Conservation (phyloP, 768 basidiomycete species). For the Hygrocybe coccinea region DNA sequence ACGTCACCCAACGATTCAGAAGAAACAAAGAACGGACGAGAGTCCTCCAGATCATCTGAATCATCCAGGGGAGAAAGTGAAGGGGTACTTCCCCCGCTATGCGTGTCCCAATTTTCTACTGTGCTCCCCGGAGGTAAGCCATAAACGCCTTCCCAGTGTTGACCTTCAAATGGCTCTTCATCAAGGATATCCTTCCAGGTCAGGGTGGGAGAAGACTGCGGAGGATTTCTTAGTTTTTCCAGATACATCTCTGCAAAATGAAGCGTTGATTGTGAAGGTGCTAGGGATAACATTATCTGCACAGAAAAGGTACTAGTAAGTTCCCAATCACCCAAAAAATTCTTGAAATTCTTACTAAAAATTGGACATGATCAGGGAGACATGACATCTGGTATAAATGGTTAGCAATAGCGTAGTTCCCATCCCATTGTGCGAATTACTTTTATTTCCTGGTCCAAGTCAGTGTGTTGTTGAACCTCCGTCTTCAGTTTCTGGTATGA, state of each 20-base stretch:
- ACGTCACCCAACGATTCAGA: constrained; percentile 7
- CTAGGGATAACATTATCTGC: constrained; percentile 49
- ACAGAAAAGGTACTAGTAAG: neutral
- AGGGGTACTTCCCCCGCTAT: constrained; percentile 55
- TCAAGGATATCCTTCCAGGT: constrained; percentile 78
- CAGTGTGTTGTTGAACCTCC: constrained; percentile 44
- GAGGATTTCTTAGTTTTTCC: constrained; percentile 43
- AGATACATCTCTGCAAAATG: constrained; percentile 52
- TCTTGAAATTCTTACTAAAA: constrained; percentile 48
- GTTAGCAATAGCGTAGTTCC: neutral
- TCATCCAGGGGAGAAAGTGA: constrained; percentile 59
- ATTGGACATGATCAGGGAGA: constrained; percentile 67
- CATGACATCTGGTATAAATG: constrained; percentile 43
- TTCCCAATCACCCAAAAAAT: neutral
- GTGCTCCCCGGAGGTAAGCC: constrained; percentile 45
- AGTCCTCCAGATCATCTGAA: constrained; percentile 46
- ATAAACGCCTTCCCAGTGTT: constrained; percentile 79
- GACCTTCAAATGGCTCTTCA: constrained; percentile 80
- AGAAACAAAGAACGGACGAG: constrained; percentile 25
- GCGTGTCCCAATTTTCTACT: constrained; percentile 35
- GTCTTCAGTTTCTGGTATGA: constrained; percentile 48
- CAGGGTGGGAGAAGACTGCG: constrained; percentile 36
- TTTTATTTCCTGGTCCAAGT: constrained; percentile 65
- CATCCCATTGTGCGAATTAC: constrained; percentile 27
- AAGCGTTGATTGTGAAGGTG: constrained; percentile 47